These are phyloP conservation scores for Aspergillus bridgeri DNA, from an alignment of 495 filamentous ascomycete species.

Conservation along the genomic window DNA sequence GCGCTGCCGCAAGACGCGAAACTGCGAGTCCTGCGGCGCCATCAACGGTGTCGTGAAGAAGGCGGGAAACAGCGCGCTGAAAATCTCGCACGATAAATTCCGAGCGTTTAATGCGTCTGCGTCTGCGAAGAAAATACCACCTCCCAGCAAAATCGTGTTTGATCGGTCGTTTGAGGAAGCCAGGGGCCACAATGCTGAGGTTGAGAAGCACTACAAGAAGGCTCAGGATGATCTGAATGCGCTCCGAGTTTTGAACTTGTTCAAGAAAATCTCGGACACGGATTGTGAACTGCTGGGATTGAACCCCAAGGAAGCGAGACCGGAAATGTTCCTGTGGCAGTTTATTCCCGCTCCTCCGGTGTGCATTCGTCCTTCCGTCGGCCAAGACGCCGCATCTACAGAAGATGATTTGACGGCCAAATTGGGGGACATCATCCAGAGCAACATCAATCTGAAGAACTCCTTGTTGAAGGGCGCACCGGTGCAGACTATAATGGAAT, in stretches of 20 bases:
- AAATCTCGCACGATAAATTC: constrained; percentile 92
- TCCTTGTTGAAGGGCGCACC: constrained; percentile 77
- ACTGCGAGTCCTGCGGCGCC: constrained; percentile 69
- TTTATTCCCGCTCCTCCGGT: constrained; percentile 91
- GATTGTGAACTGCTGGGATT: constrained; percentile 92
- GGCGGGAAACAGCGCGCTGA: constrained; percentile 69
- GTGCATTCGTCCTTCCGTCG: constrained; percentile 88
- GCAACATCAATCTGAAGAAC: constrained; percentile 76
- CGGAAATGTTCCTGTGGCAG: constrained; percentile 98
- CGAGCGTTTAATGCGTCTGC: constrained; percentile 80
- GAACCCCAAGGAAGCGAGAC: constrained; percentile 79
- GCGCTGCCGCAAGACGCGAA: constrained; percentile 79
- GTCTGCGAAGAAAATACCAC: constrained; percentile 75
- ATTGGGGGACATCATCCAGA: constrained; percentile 86
- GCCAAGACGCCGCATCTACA: constrained; percentile 84
- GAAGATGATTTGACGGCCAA: constrained; percentile 97
- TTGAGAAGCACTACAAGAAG: constrained; percentile 87
- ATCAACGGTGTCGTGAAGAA: constrained; percentile 90
- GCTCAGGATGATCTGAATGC: constrained; percentile 94
- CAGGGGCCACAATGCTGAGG: constrained; percentile 65
- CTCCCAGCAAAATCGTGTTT: constrained; percentile 73
- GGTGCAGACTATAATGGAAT: constrained; percentile 89
- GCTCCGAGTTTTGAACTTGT: constrained; percentile 80
- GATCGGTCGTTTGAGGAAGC: constrained; percentile 79
- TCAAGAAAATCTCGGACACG: constrained; percentile 75